A percentile compares a stretch with the other conserved stretches of the same genome.
Evolutionary conservation across 1,284 basidiomycete genomes (phyloP).

Genomic region (Trichosporon asahii): DNA sequence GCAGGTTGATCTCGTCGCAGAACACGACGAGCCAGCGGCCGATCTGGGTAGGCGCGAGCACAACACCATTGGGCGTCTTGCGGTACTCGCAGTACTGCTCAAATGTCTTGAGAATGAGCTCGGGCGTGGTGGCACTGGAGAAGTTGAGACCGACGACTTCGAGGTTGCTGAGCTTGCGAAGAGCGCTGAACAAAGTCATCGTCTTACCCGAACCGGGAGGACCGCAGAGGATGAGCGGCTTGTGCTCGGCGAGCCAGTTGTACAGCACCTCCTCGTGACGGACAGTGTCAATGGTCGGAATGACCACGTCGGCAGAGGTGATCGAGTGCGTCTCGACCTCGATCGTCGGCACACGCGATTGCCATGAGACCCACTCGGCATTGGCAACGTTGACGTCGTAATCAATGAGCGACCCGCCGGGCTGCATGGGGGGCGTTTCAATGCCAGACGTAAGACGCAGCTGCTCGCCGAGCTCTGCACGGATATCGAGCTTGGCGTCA

Average conservation of each 20-base stretch:
- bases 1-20: conserved; percentile 99
- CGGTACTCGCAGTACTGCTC: conserved; percentile 99
- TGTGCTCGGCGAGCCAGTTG: conserved; percentile 98
- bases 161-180: conserved; percentile 96
- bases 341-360: conserved; percentile 83
- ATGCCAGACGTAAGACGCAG: conserved; percentile 80
- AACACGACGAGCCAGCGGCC: conserved; percentile 98
- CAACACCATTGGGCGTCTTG: conserved; percentile 94
- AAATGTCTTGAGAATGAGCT: conserved; percentile 97
- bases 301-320: conserved; percentile 91
- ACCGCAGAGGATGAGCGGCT: conserved; percentile 96
- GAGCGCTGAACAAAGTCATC: conserved; percentile 98
- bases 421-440: conserved; percentile 72
- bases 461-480: conserved; percentile 87
- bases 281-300: conserved; percentile 97
- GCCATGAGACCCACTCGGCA: conserved; percentile 91
- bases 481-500: conserved; percentile 83
- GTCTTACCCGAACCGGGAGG: conserved; percentile 99
- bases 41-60: conserved; percentile 89
- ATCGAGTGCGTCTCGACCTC: conserved; percentile 97
- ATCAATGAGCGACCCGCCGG: conserved; percentile 85
- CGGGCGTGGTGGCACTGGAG: conserved; percentile 96
- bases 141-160: conserved; percentile 99
- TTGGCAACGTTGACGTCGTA: conserved; percentile 85
- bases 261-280: conserved; percentile 98